Evolutionary conservation across 176 grass and related monocot species (phyloP).

Genomic region (Ensete ventricosum): DNA sequence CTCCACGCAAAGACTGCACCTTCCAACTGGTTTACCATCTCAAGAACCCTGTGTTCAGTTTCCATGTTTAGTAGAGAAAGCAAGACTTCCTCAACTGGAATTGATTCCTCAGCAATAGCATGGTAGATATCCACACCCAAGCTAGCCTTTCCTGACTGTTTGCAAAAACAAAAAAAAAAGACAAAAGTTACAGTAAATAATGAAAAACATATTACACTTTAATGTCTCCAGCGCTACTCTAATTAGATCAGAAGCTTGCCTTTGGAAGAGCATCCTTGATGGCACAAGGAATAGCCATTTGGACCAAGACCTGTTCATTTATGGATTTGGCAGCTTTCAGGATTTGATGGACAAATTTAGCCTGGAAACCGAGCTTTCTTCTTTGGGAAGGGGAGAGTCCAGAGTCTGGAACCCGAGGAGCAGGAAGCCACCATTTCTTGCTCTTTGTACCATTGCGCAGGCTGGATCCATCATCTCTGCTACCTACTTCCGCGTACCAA

Average conservation of each 20-base stretch:
- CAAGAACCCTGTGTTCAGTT: slow-evolving; percentile 71
- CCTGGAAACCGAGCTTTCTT: slow-evolving; percentile 75
- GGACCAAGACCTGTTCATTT: slow-evolving; percentile 72
- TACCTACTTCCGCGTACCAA: slow-evolving; percentile 84
- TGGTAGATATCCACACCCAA: slow-evolving; percentile 79
- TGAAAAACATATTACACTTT: not conserved
- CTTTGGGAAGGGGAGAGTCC: slow-evolving; percentile 58
- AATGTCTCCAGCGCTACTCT: not conserved
- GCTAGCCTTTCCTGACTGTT: slow-evolving; percentile 86
- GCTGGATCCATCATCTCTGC: slow-evolving; percentile 24
- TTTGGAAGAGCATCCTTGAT: slow-evolving; percentile 77
- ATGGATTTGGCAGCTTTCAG: slow-evolving; percentile 93
- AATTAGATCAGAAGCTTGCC: slow-evolving; percentile 35
- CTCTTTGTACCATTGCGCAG: slow-evolving; percentile 40
- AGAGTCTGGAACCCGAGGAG: slow-evolving; percentile 56
- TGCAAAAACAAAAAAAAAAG: not conserved
- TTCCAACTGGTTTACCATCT: slow-evolving; percentile 72
- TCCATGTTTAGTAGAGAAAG: slow-evolving; percentile 69
- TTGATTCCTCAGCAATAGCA: slow-evolving; percentile 58
- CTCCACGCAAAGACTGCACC: slow-evolving; percentile 80
- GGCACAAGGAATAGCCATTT: slow-evolving; percentile 60
- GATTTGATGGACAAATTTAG: slow-evolving; percentile 85
- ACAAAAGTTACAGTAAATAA: not conserved
- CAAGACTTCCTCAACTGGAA: slow-evolving; percentile 68
- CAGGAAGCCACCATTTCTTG: slow-evolving; percentile 97